Conservation (phyloP, 257 asterid species). For the Nicotiana tabacum region DNA sequence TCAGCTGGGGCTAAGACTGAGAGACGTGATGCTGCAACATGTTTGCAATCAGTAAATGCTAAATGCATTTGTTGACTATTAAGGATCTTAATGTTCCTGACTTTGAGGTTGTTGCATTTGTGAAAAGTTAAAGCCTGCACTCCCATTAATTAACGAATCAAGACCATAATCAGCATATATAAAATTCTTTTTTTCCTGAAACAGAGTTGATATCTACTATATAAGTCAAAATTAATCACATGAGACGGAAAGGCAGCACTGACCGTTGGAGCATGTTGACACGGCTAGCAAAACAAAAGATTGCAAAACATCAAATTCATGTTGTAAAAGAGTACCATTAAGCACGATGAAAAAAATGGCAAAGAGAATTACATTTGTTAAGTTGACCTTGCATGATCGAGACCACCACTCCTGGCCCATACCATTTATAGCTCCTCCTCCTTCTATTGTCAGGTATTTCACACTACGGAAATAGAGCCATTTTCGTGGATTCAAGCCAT, state of each 20-base stretch:
- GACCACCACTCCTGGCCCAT: slow-evolving; percentile 87
- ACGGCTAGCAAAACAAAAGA: slow-evolving; percentile 58
- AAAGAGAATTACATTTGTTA: slow-evolving; percentile 48
- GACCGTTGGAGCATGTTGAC: slow-evolving; percentile 69
- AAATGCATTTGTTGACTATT: slow-evolving; percentile 74
- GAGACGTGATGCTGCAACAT: slow-evolving; percentile 42
- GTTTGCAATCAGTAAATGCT: slow-evolving; percentile 45
- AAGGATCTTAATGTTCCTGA: slow-evolving; percentile 38
- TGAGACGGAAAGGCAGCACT: slow-evolving; percentile 24
- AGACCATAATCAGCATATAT: not conserved
- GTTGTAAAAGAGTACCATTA: slow-evolving; percentile 1
- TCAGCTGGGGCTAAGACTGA: slow-evolving; percentile 50
- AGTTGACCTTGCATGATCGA: slow-evolving; percentile 74
- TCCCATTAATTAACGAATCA: not conserved
- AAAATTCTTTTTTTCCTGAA: not conserved
- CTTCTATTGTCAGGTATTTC: slow-evolving; percentile 62
- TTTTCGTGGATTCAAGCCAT: slow-evolving; percentile 43
- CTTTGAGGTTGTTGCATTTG: slow-evolving; percentile 60
- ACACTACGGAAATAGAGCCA: slow-evolving; percentile 79
- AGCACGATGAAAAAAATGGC: not conserved
- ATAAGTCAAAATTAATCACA: not conserved
- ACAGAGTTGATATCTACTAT: not conserved
- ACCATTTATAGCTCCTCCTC: slow-evolving; percentile 70
- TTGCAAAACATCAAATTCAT: slow-evolving; percentile 3
- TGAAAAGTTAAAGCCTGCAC: slow-evolving; percentile 86